These are phyloP conservation scores for Chloris gayana DNA, from an alignment of 176 grass and related monocot species.

Conservation along the genomic window DNA sequence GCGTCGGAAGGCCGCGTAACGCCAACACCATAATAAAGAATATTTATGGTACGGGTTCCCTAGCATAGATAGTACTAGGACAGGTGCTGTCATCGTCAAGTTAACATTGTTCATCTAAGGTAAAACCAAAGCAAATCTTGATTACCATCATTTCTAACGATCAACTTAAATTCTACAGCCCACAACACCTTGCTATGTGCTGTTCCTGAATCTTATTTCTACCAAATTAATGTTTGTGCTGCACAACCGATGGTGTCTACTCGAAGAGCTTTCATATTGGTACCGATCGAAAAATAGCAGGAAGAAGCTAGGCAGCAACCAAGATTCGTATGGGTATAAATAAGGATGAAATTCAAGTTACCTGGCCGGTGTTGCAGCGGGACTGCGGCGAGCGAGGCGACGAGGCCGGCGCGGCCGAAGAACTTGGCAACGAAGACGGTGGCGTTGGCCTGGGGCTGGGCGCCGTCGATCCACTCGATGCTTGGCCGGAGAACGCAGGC, in stretches of 20 bases:
- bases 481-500: conserved; percentile 70
- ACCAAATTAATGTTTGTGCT: too few species aligned
- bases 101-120: conserved; percentile 26
- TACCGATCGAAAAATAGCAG: neutral
- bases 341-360: neutral
- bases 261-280: too few species aligned
- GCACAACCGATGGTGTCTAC: too few species aligned
- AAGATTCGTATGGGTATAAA: neutral
- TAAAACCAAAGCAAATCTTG: conserved; percentile 11
- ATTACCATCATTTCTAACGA: neutral
- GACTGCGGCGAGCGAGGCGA: conserved; percentile 69
- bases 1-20: conserved; percentile 4
- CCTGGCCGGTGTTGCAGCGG: conserved; percentile 59
- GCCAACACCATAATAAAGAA: neutral
- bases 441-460: conserved; percentile 74
- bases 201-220: too few species aligned
- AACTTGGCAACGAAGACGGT: conserved; percentile 96
- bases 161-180: neutral
- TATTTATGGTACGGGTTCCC: neutral
- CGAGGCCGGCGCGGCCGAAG: conserved; percentile 90
- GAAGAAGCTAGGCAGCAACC: neutral
- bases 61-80: neutral
- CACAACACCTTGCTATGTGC: too few species aligned
- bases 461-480: conserved; percentile 82
- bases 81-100: neutral